phyloP scores from a whole-genome alignment of 345 rosid genomes.

The Populus simonii region DNA sequence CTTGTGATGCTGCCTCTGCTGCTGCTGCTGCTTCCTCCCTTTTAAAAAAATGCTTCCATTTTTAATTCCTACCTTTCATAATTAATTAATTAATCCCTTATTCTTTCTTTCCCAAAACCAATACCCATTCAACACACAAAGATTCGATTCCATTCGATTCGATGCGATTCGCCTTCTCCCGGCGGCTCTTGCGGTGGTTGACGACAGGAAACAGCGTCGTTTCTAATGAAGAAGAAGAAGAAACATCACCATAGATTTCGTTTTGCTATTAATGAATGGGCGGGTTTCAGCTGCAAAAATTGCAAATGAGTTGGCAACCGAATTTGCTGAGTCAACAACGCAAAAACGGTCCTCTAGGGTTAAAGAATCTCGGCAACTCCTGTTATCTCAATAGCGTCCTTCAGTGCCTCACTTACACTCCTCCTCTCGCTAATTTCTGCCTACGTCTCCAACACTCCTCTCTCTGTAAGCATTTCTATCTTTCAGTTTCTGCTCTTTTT shows the following conservation, averaged over 20 bases:
- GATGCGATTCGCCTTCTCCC: constrained; percentile 16
- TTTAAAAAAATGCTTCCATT: background rate
- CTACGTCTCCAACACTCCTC: constrained; percentile 78
- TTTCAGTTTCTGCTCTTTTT: background rate
- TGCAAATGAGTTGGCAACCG: constrained; percentile 98
- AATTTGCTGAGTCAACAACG: constrained; percentile 73
- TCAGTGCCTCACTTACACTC: constrained; percentile 94
- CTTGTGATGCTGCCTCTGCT: background rate
- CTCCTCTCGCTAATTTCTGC: constrained; percentile 98
- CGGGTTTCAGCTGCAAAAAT: constrained; percentile 31
- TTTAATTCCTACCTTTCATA: background rate
- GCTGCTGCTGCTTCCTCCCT: background rate
- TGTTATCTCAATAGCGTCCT: constrained; percentile 94
- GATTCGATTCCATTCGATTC: background rate
- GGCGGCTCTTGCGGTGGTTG: constrained; percentile 6
- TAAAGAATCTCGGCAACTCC: constrained; percentile 89
- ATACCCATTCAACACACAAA: background rate
- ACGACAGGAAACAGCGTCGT: background rate
- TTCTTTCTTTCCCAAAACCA: background rate
- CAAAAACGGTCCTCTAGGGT: constrained; percentile 75
- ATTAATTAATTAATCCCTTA: background rate
- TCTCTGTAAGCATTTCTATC: constrained; percentile 39
- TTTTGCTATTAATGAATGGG: constrained; percentile 25
- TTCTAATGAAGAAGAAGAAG: constrained; percentile 16
- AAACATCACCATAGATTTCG: background rate